Evolutionary conservation across 2,329 filamentous ascomycete genomes (phyloP).

Genomic region (Colletotrichum camelliae): DNA sequence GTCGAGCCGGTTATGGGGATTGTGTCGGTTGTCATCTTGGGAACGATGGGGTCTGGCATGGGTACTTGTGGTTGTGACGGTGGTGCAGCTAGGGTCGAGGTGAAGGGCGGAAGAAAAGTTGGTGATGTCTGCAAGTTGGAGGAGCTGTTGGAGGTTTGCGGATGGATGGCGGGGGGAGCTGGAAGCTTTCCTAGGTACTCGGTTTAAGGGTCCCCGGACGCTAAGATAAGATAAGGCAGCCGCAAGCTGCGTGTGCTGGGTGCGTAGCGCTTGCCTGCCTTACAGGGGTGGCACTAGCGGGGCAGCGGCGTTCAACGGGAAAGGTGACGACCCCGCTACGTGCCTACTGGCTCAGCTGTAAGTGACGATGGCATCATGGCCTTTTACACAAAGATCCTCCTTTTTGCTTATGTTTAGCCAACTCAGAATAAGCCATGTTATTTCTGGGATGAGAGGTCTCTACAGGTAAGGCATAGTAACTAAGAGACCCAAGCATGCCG

Average conservation of each 20-base stretch:
- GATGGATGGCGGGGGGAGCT: not conserved
- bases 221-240: slow-evolving; percentile 18
- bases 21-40: slow-evolving; percentile 43
- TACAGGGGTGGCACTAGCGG: not conserved
- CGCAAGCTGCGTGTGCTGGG: not conserved
- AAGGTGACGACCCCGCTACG: slow-evolving; percentile 1
- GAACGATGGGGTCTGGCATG: slow-evolving; percentile 39
- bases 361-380: not conserved
- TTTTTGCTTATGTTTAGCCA: not conserved
- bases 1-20: slow-evolving; percentile 54
- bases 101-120: not conserved
- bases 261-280: not conserved
- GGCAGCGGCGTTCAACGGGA: not conserved
- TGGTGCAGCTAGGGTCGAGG: not conserved
- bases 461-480: not conserved
- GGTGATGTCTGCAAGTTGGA: not conserved
- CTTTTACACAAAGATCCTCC: not conserved
- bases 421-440: accelerated
- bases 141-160: not conserved
- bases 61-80: not conserved
- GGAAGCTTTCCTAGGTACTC: not conserved
- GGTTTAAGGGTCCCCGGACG: slow-evolving; percentile 7
- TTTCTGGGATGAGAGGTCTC: not conserved
- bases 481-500: no score
- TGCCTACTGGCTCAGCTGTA: not conserved